Percentiles rank a stretch among this genome's conserved stretches.
These are phyloP conservation scores for Spathaspora sp. DNA, from an alignment of 805 yeast species.

Conservation along the genomic window DNA sequence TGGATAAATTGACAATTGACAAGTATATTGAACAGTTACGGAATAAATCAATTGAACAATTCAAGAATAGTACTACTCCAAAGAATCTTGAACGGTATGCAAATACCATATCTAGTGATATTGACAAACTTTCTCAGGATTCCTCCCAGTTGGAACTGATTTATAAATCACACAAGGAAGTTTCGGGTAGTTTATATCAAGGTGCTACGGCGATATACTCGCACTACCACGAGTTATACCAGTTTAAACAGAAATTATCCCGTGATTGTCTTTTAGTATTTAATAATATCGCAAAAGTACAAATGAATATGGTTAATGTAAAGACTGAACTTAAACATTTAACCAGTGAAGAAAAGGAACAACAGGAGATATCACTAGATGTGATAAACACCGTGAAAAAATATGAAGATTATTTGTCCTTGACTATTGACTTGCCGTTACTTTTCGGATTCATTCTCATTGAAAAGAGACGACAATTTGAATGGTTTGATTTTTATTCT, in stretches of 20 bases:
- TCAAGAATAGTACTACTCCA: slow-evolving; percentile 17
- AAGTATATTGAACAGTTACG: slow-evolving; percentile 39
- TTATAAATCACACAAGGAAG: slow-evolving; percentile 18
- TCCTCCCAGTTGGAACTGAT: slow-evolving; percentile 13
- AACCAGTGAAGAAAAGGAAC: slow-evolving; percentile 9
- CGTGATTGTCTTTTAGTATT: slow-evolving; percentile 22
- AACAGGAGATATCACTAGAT: slow-evolving; percentile 12
- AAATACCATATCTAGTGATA: slow-evolving; percentile 4
- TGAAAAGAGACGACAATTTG: slow-evolving; percentile 55
- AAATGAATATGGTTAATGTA: slow-evolving; percentile 33
- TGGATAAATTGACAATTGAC: slow-evolving; percentile 33
- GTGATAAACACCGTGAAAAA: slow-evolving; percentile 22
- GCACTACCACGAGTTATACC: slow-evolving; percentile 26
- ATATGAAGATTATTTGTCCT: slow-evolving; percentile 34
- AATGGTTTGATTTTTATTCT: slow-evolving; percentile 49
- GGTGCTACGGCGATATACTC: slow-evolving; percentile 32
- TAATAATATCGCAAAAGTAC: slow-evolving; percentile 30
- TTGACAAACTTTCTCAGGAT: slow-evolving; percentile 9
- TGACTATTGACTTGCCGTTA: slow-evolving; percentile 64
- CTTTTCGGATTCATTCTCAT: slow-evolving; percentile 67
- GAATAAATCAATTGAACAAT: slow-evolving; percentile 28
- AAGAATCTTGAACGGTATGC: background rate
- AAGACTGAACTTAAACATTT: slow-evolving; percentile 25
- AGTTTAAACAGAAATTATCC: slow-evolving; percentile 25
- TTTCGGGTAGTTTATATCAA: slow-evolving; percentile 24